phyloP scores from a whole-genome alignment of 345 rosid genomes.

The Citrus cavaleriei region DNA sequence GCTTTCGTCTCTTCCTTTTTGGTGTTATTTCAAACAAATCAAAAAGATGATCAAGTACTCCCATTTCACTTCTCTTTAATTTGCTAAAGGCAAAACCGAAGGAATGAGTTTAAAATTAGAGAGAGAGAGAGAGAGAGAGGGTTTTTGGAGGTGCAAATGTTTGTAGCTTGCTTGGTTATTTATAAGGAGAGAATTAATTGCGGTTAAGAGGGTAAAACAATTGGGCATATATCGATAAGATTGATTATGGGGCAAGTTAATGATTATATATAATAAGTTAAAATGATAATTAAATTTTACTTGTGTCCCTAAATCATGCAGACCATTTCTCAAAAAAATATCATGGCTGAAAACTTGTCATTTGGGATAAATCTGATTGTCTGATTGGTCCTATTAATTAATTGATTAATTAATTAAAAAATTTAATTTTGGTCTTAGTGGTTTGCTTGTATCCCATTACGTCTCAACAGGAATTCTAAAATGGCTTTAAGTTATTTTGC shows the following conservation, averaged over 20 bases:
- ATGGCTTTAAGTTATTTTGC: too few species aligned
- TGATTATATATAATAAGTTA: not conserved
- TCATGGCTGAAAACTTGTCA: not conserved
- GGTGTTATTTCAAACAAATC: conserved; percentile 30
- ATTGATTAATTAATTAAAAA: not conserved
- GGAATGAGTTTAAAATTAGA: not conserved
- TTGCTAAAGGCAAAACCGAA: not conserved
- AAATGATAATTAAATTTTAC: not conserved
- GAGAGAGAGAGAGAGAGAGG: not conserved
- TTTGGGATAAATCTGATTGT: not conserved
- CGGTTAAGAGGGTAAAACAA: not conserved
- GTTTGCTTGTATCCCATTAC: conserved; percentile 11
- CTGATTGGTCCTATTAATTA: not conserved
- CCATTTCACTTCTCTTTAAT: conserved; percentile 25
- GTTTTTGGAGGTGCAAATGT: too few species aligned
- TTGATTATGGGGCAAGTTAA: not conserved
- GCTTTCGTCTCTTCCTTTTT: conserved; percentile 36
- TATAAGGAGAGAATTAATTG: too few species aligned
- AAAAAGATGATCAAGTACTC: conserved; percentile 37
- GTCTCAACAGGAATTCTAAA: too few species aligned
- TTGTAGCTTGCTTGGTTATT: too few species aligned
- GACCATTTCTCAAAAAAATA: not conserved
- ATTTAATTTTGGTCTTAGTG: not conserved
- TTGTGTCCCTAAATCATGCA: conserved; percentile 15
- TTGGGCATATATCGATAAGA: not conserved